Percentiles rank a stretch among this genome's conserved stretches.
phyloP scores from a whole-genome alignment of 2,329 filamentous ascomycete species.

The Dothistroma septosporum region DNA sequence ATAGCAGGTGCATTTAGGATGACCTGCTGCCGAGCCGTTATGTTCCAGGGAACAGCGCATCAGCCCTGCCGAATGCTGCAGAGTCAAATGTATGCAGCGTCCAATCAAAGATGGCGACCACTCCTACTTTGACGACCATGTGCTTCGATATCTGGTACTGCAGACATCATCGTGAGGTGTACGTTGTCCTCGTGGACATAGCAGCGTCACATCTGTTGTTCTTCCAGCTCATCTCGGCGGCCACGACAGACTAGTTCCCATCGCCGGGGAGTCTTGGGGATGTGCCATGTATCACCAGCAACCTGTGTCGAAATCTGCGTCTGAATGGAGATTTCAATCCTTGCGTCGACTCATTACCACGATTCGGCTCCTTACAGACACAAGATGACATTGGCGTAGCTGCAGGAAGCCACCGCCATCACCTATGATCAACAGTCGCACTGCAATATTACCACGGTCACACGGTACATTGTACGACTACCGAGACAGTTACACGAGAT shows the following conservation, averaged over 20 bases:
- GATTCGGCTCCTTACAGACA: background rate
- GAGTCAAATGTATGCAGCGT: conserved; percentile 13
- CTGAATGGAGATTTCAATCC: background rate
- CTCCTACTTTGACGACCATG: background rate
- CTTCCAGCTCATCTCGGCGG: conserved; percentile 3
- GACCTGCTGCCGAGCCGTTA: background rate
- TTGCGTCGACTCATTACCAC: background rate
- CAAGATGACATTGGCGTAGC: background rate
- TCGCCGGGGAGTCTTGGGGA: background rate
- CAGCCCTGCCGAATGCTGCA: conserved; percentile 7
- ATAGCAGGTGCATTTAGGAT: background rate
- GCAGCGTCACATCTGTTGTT: conserved; percentile 4
- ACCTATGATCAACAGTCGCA: background rate
- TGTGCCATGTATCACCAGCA: background rate
- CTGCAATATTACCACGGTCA: background rate
- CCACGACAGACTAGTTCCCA: background rate
- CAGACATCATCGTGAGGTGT: background rate
- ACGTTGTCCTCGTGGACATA: conserved; percentile 4
- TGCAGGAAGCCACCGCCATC: background rate
- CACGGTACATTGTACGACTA: background rate
- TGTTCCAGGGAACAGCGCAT: conserved; percentile 15
- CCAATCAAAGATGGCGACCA: background rate
- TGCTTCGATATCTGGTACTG: conserved; percentile 2
- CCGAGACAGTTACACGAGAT: background rate
- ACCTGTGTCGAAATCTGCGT: background rate